phyloP scores from a whole-genome alignment of 2,329 filamentous ascomycete genomes.

The Cordyceps militaris region DNA sequence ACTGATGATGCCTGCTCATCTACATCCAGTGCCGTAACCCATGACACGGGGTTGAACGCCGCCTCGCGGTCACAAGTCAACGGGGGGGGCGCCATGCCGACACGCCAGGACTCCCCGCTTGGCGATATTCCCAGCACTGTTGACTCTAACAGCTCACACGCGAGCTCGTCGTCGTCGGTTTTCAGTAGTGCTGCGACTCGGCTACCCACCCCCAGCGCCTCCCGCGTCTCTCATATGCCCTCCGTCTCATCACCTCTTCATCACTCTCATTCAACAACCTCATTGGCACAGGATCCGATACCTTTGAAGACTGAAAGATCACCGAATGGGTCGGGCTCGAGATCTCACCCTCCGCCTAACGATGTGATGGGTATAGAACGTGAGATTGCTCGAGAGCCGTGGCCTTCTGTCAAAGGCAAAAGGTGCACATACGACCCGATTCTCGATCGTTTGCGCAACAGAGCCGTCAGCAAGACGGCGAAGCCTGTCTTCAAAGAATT shows the following conservation, averaged over 20 bases:
- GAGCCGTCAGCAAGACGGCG: conserved; percentile 46
- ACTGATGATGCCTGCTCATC: conserved; percentile 19
- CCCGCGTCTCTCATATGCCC: conserved; percentile 15
- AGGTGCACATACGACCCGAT: conserved; percentile 57
- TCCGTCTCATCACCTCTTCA: conserved; percentile 26
- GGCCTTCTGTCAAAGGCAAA: conserved; percentile 45
- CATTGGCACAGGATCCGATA: background rate
- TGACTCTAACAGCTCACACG: conserved; percentile 65
- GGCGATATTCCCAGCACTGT: conserved; percentile 64
- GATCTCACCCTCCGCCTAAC: background rate
- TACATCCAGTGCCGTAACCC: conserved; percentile 19
- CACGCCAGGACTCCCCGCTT: conserved; percentile 42
- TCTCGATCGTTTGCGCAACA: conserved; percentile 43
- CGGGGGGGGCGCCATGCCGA: conserved; percentile 26
- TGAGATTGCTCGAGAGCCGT: conserved; percentile 48
- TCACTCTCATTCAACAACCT: conserved; percentile 20
- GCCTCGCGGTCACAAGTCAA: conserved; percentile 7
- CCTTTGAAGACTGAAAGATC: background rate
- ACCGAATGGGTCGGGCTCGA: background rate
- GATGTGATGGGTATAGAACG: background rate
- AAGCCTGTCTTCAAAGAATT: conserved; percentile 58
- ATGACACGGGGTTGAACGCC: conserved; percentile 17
- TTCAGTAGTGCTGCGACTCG: conserved; percentile 49
- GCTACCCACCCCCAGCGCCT: conserved; percentile 34
- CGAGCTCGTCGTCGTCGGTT: conserved; percentile 63